Evolutionary conservation across 2,329 filamentous ascomycete species (phyloP).

Genomic region (Microascus cirrosus): DNA sequence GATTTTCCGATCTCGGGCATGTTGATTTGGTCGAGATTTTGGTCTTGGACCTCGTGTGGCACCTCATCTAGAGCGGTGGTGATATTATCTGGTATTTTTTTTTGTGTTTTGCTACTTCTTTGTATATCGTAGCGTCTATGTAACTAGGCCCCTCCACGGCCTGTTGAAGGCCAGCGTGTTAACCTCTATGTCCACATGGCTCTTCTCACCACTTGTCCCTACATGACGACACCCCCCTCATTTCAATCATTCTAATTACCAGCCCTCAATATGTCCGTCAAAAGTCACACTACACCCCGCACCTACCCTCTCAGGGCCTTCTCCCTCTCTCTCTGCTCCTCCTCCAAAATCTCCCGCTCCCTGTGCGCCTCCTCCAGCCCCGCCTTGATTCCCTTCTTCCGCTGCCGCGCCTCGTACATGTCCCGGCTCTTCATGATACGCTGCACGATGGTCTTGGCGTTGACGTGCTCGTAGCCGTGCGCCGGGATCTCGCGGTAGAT

Average conservation of each 20-base stretch:
- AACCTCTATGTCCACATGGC: background rate
- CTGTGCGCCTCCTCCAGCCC: constrained; percentile 58
- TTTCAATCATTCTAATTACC: background rate
- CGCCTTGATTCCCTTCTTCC: constrained; percentile 80
- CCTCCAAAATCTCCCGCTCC: constrained; percentile 50
- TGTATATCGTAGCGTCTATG: background rate
- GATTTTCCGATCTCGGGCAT: background rate
- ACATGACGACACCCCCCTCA: background rate
- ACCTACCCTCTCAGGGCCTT: constrained; percentile 16
- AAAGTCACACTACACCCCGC: background rate
- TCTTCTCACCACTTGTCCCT: background rate
- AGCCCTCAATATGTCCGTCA: background rate
- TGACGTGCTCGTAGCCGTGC: constrained; percentile 78
- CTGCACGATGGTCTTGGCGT: constrained; percentile 83
- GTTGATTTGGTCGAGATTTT: too few species aligned
- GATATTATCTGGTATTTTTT: background rate
- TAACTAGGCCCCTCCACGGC: background rate
- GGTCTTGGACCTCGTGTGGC: too few species aligned
- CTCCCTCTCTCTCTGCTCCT: constrained; percentile 40
- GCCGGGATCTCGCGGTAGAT: constrained; percentile 71
- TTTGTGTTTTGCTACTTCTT: background rate
- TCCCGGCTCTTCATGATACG: constrained; percentile 79
- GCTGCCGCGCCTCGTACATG: constrained; percentile 84
- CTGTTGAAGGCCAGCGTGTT: constrained; percentile 2
- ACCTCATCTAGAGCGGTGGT: too few species aligned